Percentiles rank a stretch among this genome's conserved stretches.
phyloP scores from a whole-genome alignment of 2,329 filamentous ascomycete species.

The Fusarium austroafricanum region DNA sequence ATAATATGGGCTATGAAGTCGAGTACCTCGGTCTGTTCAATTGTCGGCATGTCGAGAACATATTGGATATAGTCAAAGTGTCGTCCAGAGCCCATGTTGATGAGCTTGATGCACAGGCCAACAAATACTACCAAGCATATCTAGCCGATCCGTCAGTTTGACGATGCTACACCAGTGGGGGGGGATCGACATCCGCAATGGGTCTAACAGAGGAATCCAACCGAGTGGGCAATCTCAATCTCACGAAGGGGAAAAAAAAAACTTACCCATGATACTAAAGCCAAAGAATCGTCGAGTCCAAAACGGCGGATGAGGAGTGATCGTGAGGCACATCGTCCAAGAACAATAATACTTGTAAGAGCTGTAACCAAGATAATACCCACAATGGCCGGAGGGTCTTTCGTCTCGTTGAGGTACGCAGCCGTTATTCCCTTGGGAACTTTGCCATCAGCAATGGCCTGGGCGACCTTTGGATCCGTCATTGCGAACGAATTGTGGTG shows the following conservation, averaged over 20 bases:
- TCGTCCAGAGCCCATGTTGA: slow-evolving; percentile 60
- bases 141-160: slow-evolving; percentile 38
- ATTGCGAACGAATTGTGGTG: slow-evolving; percentile 25
- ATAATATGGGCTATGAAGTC: slow-evolving; percentile 64
- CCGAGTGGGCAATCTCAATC: too few species aligned
- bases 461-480: slow-evolving; percentile 39
- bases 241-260: background rate
- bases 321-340: slow-evolving; percentile 51
- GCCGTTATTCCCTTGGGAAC: slow-evolving; percentile 52
- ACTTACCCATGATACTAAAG: slow-evolving; percentile 52
- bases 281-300: slow-evolving; percentile 55
- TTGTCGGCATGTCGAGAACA: slow-evolving; percentile 55
- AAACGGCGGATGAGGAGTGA: slow-evolving; percentile 52
- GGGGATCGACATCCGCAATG: slow-evolving; percentile 15
- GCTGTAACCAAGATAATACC: slow-evolving; percentile 54
- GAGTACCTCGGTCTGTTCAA: slow-evolving; percentile 58
- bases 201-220: background rate
- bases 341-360: slow-evolving; percentile 51
- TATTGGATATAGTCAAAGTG: slow-evolving; percentile 60
- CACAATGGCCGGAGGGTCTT: slow-evolving; percentile 53
- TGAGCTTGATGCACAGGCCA: slow-evolving; percentile 57
- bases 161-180: background rate
- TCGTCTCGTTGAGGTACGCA: slow-evolving; percentile 52
- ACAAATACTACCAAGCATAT: slow-evolving; percentile 57
- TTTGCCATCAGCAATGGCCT: slow-evolving; percentile 52